phyloP scores from a whole-genome alignment of 768 basidiomycete genomes.

The Collybiopsis confluens region DNA sequence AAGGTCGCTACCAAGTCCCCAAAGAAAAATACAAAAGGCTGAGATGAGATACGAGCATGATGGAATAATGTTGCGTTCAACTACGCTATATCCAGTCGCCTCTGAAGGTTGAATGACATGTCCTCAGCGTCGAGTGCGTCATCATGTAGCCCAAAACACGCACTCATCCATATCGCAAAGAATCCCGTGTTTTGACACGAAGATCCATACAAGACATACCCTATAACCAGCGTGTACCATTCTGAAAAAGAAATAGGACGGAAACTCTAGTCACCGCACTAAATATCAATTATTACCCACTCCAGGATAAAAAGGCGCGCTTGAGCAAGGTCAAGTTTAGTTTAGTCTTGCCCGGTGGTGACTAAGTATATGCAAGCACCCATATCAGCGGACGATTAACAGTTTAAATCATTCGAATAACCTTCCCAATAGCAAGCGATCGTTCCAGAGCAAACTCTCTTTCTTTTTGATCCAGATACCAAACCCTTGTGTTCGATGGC shows the following conservation, averaged over 20 bases:
- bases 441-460: slow-evolving; percentile 18
- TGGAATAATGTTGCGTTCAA: slow-evolving; percentile 20
- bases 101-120: slow-evolving; percentile 5
- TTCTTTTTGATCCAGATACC: slow-evolving; percentile 20
- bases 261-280: background rate
- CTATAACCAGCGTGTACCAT: slow-evolving; percentile 21
- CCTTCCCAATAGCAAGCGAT: slow-evolving; percentile 16
- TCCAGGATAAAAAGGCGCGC: slow-evolving; percentile 18
- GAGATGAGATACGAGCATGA: slow-evolving; percentile 19
- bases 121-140: background rate
- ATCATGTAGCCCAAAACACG: background rate
- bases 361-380: no score
- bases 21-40: slow-evolving; percentile 19
- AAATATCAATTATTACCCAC: slow-evolving; percentile 10
- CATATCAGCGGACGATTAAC: no score
- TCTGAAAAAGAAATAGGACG: slow-evolving; percentile 1
- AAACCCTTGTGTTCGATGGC: slow-evolving; percentile 19
- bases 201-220: slow-evolving; percentile 20
- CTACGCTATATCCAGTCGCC: slow-evolving; percentile 18
- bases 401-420: no score
- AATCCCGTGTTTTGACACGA: slow-evolving; percentile 17
- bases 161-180: slow-evolving; percentile 23
- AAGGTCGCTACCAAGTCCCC: slow-evolving; percentile 21
- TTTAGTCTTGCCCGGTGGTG: slow-evolving; percentile 13
- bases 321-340: slow-evolving; percentile 17